Percentiles rank a stretch among this genome's conserved stretches.
Evolutionary conservation across 192 early-diverging fungal species (phyloP).

Genomic region (Podila verticillata): DNA sequence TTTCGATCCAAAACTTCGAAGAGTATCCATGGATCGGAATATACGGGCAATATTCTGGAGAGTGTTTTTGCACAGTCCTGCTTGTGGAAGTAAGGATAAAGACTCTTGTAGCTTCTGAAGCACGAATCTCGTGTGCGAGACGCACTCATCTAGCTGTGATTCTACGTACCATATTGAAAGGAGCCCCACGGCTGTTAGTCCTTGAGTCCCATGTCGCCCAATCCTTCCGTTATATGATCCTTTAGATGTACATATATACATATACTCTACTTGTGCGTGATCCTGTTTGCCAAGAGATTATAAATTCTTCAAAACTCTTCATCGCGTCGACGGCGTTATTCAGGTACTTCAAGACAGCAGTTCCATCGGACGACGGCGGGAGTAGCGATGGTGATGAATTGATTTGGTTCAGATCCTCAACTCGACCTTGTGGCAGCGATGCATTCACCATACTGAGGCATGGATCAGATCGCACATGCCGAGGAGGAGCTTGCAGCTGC

Average conservation of each 20-base stretch:
- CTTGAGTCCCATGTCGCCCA: background rate
- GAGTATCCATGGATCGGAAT: constrained; percentile 35
- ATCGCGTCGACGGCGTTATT: constrained; percentile 16
- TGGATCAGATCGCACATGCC: background rate
- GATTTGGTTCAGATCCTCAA: background rate
- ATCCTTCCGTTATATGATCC: background rate
- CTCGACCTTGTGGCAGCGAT: background rate
- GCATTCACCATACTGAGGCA: background rate
- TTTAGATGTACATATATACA: background rate
- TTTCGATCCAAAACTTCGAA: constrained; percentile 36
- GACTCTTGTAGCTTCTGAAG: constrained; percentile 1
- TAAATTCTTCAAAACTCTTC: constrained; percentile 17
- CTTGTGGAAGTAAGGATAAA: background rate
- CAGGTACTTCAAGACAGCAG: background rate
- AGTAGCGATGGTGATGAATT: background rate
- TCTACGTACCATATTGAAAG: constrained; percentile 4
- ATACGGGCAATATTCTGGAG: constrained; percentile 36
- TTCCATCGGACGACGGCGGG: background rate
- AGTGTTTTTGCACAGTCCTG: background rate
- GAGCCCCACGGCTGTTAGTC: background rate
- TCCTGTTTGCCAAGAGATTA: constrained; percentile 6
- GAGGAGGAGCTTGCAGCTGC: background rate
- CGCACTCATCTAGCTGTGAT: background rate
- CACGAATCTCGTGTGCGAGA: background rate
- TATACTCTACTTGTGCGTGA: constrained; percentile 8